Conservation (phyloP, 768 basidiomycete genomes). For the Chlorophyllum brunneum region DNA sequence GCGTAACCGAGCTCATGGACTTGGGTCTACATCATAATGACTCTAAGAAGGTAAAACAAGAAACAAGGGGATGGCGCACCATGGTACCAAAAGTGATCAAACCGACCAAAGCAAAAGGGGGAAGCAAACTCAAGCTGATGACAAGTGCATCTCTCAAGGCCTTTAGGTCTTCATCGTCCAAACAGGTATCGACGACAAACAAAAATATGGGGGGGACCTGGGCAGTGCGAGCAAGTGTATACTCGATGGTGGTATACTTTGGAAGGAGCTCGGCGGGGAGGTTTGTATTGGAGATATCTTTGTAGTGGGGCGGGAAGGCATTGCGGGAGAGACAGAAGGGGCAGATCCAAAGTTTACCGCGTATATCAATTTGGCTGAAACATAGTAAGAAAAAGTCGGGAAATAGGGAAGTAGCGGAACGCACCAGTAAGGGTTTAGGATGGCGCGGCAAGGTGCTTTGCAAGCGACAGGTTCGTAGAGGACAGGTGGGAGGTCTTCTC, state of each 20-base stretch:
- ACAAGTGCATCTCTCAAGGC: conserved; percentile 93
- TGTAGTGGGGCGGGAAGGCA: conserved; percentile 97
- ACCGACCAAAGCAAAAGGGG: conserved; percentile 92
- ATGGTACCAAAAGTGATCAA: conserved; percentile 97
- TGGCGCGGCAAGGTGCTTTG: conserved; percentile 95
- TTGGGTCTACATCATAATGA: conserved; percentile 63
- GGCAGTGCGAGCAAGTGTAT: conserved; percentile 90
- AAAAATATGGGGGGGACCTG: conserved; percentile 96
- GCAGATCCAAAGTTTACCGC: conserved; percentile 99
- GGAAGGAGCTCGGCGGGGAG: conserved; percentile 94
- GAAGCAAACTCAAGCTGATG: conserved; percentile 88
- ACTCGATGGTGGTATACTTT: conserved; percentile 99
- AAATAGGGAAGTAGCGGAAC: conserved; percentile 20
- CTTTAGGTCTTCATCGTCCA: conserved; percentile 94
- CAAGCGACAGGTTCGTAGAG: conserved; percentile 98
- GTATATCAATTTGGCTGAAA: conserved; percentile 92
- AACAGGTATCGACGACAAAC: conserved; percentile 95
- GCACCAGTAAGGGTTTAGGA: conserved; percentile 96
- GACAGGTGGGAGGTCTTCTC: conserved; percentile 93
- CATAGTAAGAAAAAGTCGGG: conserved; percentile 2
- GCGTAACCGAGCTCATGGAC: conserved; percentile 97
- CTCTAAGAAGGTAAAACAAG: not conserved
- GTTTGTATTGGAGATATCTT: conserved; percentile 96
- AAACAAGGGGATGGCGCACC: conserved; percentile 45
- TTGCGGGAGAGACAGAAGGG: conserved; percentile 98